Evolutionary conservation across 768 basidiomycete species (phyloP), one percentile per base, ranked within the genome.

Genomic region (Cyathus striatus): DNA sequence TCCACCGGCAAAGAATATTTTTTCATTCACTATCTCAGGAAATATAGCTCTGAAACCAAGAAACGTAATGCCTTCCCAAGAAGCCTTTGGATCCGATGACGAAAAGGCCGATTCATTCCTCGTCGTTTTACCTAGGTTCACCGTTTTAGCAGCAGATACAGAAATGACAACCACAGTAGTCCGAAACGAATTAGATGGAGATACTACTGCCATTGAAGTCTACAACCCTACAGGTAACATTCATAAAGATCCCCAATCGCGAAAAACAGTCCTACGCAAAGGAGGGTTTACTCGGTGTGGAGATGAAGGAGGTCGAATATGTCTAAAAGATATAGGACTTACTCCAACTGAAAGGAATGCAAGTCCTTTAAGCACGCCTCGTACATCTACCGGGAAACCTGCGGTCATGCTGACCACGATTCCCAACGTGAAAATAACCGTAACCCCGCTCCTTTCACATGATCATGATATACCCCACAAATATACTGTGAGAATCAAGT

Each of bases 91-190:
- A 6, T 25, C 41, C 22, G 64, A 65, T 23, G 34, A 25, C 22
- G 42, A 35, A 20, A 17, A 41, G 16, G 14, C 12, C 16, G 72
- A 72, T 42, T 60, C 66, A 6, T 70, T 76, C 30, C 72, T 78
- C n/a, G 61, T 88, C 33, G 62, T 75, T 30, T 56, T 90, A 20
- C 88, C 88, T 3, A 71, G 74, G 12, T 86, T 90, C 52, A 79
- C 75, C 14, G 75, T 89, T 13, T 70, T 86, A 13, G 76, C 81
- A 7, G 76, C 83, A 2, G 81, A 90, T 52, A 62, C 66, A 6
- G 84, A 90, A 57, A 66, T 69, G 10, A 73, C 75, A 9, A 66
- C 76, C 1, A 77, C 73, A 25, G 62, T 72, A n/a, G 66, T 87
- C 45, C 73, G 74, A 32, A 86, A 85, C 53, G 81, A 80, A 45